Base-by-base conservation (phyloP, 139 green algal genomes). In the Picochlorum sp. region DNA sequence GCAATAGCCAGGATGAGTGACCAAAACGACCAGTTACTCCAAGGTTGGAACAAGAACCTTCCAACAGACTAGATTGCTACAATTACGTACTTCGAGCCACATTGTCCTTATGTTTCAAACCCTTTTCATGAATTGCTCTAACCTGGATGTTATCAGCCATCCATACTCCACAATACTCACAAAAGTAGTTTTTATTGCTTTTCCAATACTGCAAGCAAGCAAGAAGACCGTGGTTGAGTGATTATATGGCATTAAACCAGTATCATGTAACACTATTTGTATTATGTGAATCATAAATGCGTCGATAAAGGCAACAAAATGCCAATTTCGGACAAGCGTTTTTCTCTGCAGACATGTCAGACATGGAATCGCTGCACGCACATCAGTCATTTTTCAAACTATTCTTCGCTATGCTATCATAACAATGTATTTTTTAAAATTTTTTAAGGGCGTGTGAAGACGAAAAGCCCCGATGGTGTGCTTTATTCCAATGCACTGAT, bases 161-260 rank as follows among this genome's bases (percentile, higher is more conserved):
- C 79, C 79, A 85, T 58, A 80, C 74, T 64, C 76, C 78, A 62
- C 79, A 85, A 50, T 75, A 80, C 47, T 84, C 76, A 63, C 79
- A 85, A 61, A 63, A 80, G 32, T 73, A 64, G 21, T 75, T 79
- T 20, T 32, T 30, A 14, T 84, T 70, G 21, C 41, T 74, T 9
- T 73, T 68, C 70, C 47, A 54, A 13, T 54, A 54, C 47, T 54
- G 47, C 47, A 54, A 20, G 9, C 47, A 54, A 20, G 9, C 16
- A 26, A 54, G 8, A 54, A 54, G 7, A 21, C 16, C 8, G 2
- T 20, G 16, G 2, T 20, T 54, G 9, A 0, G 6, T 21, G 47
- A 54, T 6, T 11, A 11, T 41, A 11, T 41, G 34, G 1, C 34
- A 41, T 41, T 41, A 9, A 4, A 11, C 7, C 6, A 41, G 34